Evolutionary conservation across 352 stramenopile genomes (phyloP).

Genomic region (Pythium utonaiense): DNA sequence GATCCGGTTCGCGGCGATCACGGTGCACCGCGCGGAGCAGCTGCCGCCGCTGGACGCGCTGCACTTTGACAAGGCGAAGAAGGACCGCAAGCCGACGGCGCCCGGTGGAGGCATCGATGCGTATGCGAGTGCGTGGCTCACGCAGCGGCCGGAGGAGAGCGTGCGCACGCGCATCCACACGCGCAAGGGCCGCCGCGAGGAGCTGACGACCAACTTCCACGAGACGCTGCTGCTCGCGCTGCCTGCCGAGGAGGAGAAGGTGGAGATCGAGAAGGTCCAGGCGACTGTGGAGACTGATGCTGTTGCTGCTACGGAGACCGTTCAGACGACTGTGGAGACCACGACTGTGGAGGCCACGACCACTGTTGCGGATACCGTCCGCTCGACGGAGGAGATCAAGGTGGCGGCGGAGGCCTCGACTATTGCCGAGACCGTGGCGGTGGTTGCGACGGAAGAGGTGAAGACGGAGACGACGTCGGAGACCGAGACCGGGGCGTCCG

Average conservation of each 20-base stretch:
- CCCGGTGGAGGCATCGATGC: constrained; percentile 59
- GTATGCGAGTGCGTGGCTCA: constrained; percentile 48
- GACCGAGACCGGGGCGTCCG: neutral
- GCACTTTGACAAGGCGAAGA: constrained; percentile 41
- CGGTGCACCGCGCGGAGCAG: constrained; percentile 60
- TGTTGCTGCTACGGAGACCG: neutral
- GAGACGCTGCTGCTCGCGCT: constrained; percentile 63
- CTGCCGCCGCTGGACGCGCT: constrained; percentile 58
- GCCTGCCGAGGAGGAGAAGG: constrained; percentile 1
- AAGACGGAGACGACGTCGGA: neutral
- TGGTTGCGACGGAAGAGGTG: neutral
- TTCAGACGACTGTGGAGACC: too few species aligned
- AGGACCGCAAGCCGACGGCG: constrained; percentile 30
- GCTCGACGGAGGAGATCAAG: neutral
- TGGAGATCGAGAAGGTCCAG: neutral
- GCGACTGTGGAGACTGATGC: neutral
- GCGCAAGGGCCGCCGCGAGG: constrained; percentile 51
- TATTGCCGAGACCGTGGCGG: neutral
- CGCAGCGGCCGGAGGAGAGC: constrained; percentile 27
- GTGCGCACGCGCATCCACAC: constrained; percentile 71
- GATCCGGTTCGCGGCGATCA: constrained; percentile 53
- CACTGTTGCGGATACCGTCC: too few species aligned
- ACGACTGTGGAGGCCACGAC: constrained; percentile 7
- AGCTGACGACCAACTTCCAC: constrained; percentile 59
- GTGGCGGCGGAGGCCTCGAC: neutral